Conservation (phyloP, 1,284 basidiomycete genomes). For the Trametes hirsuta region DNA sequence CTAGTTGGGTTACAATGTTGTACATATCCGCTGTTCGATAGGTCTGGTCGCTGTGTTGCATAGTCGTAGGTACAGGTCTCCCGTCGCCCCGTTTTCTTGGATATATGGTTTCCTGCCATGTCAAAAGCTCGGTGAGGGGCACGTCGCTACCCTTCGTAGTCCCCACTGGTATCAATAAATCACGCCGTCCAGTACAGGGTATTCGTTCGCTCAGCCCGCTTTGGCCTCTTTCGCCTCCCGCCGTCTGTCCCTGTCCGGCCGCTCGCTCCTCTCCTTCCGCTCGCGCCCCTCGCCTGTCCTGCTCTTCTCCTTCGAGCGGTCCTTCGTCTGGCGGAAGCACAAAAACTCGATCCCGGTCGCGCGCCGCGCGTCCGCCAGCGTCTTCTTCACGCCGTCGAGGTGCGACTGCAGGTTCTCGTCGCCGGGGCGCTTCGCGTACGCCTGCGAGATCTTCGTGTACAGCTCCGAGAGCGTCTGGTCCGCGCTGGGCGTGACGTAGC, state of each 20-base stretch:
- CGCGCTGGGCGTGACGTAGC: conserved; percentile 83
- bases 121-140: neutral
- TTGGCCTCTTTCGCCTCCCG: neutral
- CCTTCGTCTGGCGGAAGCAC: conserved; percentile 80
- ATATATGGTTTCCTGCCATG: neutral
- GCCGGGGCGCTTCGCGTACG: conserved; percentile 80
- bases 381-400: conserved; percentile 90
- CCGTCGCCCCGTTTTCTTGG: neutral
- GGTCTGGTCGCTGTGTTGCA: no score
- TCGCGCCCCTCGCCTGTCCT: neutral
- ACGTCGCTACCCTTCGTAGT: neutral
- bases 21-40: no score
- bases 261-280: neutral
- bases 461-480: conserved; percentile 86
- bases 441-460: conserved; percentile 93
- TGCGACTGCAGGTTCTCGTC: conserved; percentile 87
- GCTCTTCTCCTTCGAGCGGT: conserved; percentile 27
- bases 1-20: no score
- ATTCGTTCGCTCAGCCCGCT: neutral
- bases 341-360: conserved; percentile 95
- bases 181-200: neutral
- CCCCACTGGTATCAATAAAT: conserved; percentile 5
- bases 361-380: conserved; percentile 83
- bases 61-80: no score
- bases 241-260: conserved; percentile 9